Conservation (phyloP, 129 eudicot species). For the Centrapalus pauciflorus region DNA sequence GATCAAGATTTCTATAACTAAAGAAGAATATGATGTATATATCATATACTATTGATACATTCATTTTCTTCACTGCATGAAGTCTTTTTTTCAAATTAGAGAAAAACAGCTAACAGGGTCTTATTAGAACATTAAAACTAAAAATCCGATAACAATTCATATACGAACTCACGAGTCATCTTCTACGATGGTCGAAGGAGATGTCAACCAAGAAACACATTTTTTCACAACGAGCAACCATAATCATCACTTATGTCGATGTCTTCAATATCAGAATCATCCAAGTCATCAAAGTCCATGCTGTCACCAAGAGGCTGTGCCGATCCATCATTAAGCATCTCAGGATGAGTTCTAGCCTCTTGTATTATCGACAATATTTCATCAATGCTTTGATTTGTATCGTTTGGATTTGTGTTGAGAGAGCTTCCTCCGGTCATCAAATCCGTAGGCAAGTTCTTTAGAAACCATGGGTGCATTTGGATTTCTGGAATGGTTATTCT, state of each 20-base stretch:
- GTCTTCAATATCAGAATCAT: conserved; percentile 55
- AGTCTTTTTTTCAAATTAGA: too few relatives aligned
- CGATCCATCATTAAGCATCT: conserved; percentile 18
- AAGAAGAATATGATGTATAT: too few relatives aligned
- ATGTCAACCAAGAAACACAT: conserved; percentile 1
- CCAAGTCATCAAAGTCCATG: conserved; percentile 65
- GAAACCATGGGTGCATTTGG: conserved; percentile 59
- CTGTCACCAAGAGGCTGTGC: conserved; percentile 37
- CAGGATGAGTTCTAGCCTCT: conserved; percentile 48
- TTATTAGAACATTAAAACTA: conserved; percentile 8
- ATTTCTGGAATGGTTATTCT: conserved; percentile 62
- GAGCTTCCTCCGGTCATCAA: conserved; percentile 45
- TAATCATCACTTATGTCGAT: conserved; percentile 53
- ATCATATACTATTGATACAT: too few relatives aligned
- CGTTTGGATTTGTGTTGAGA: conserved; percentile 25
- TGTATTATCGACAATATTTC: conserved; percentile 52
- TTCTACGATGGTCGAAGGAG: conserved; percentile 5
- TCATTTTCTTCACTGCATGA: too few relatives aligned
- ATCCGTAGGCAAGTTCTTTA: conserved; percentile 64
- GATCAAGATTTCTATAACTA: too few relatives aligned
- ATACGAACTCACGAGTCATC: conserved; percentile 16
- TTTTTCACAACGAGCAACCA: conserved; percentile 33
- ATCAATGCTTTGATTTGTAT: conserved; percentile 38
- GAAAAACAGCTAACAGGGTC: background rate
- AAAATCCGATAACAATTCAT: background rate